Evolutionary conservation across 2,329 filamentous ascomycete genomes (phyloP), one percentile per base, ranked within the genome.

Genomic region (Beauveria sp.): DNA sequence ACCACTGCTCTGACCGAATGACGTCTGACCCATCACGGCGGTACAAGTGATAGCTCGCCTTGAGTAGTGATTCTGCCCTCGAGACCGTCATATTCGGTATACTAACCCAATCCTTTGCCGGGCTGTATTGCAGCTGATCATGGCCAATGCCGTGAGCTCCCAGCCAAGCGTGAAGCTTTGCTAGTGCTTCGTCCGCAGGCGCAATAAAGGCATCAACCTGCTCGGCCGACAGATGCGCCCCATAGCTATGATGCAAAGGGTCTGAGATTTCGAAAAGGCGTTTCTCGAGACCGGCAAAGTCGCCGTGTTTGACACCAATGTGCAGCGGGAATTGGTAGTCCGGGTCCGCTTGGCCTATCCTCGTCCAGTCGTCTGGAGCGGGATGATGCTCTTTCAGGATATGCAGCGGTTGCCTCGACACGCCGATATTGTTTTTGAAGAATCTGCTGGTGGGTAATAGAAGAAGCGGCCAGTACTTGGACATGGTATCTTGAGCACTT

Each of bases 241-340:
- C 46, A 24, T 57, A 62, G 28, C 34, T 43, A 2, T 22, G 18
- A n/a, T 62, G 51, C 4, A 20, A 24, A 9, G 60, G 60, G 26
- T 62, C 60, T 20, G 60, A 62, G 3, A 62, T 58, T n/a, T 62
- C 51, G 16, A 58, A 16, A 24, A 62, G 22, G 1, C 46, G 52
- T 6, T 46, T 50, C 20, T 62, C 60, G 10, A 62, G 60, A 6
- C 38, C 52, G 2, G 45, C 28, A 20, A 57, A 51, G 42, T 57
- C 28, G n/a, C 54, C 24, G 18, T 42, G 60, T 12, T 34, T 45
- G 10, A 62, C 18, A 7, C 53, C 60, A 18, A 62, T 58, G 18
- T 62, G 43, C 9, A 62, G 46, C 6, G 31, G 20, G 38, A 57
- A 51, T 3, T 26, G n/a, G 12, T 58, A 38, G 22, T 38, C n/a